phyloP scores from a whole-genome alignment of 176 grass and related monocot genomes.

The Typha latifolia region DNA sequence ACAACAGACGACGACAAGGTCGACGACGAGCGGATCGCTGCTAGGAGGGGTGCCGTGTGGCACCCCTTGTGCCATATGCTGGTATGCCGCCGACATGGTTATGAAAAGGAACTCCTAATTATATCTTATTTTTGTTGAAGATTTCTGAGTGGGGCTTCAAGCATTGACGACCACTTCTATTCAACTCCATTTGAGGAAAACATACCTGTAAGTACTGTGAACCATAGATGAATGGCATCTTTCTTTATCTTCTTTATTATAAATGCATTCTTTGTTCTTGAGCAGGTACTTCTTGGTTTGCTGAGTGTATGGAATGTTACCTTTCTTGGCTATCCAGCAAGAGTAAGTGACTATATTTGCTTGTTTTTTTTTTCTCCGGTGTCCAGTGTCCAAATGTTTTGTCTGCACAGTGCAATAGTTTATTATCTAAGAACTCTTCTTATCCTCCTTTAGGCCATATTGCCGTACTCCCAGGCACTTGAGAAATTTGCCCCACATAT shows the following conservation, averaged over 20 bases:
- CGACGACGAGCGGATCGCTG: too few species aligned
- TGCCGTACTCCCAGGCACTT: conserved; percentile 89
- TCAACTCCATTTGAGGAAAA: conserved; percentile 82
- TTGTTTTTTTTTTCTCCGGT: conserved; percentile 9
- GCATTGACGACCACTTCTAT: conserved; percentile 72
- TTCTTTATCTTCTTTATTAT: conserved; percentile 12
- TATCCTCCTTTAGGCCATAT: conserved; percentile 55
- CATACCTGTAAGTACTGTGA: conserved; percentile 61
- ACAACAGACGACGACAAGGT: too few species aligned
- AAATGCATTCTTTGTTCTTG: conserved; percentile 9
- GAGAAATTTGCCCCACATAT: conserved; percentile 98
- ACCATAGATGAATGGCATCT: background rate
- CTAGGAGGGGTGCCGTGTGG: too few species aligned
- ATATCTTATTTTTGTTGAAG: conserved; percentile 38
- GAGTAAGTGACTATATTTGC: conserved; percentile 35
- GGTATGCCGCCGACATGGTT: too few species aligned
- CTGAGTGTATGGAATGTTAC: conserved; percentile 97
- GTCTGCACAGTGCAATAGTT: background rate
- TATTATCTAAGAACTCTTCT: conserved; percentile 9
- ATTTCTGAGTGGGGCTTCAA: conserved; percentile 92
- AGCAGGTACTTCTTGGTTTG: conserved; percentile 92
- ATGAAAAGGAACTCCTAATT: conserved; percentile 12
- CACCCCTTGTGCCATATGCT: too few species aligned
- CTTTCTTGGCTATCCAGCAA: conserved; percentile 88
- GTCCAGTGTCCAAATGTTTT: conserved; percentile 2